Evolutionary conservation across 441 rosid species (phyloP), one percentile per base, ranked within the genome.

Genomic region (Adansonia rubrostipa): DNA sequence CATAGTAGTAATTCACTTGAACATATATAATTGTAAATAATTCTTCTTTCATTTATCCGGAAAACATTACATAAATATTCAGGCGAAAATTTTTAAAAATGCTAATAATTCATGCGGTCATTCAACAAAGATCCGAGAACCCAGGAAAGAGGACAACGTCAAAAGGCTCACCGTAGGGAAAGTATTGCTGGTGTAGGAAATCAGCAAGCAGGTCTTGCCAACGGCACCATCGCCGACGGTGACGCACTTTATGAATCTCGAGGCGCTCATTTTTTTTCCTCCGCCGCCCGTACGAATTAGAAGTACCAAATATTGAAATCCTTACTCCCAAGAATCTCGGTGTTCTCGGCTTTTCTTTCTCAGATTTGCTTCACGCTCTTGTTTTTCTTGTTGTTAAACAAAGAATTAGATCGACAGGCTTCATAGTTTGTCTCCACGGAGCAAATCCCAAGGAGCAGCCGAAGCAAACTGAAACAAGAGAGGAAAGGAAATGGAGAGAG

Each of bases 171-270:
- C 98, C 88, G 97, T 94, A 50, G 98, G 98, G 85, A 92, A 94
- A 80, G 97, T 91, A 89, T 95, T 95, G 92, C 97, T 93, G 75
- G 97, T 92, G 82, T 94, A 92, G 78, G 98, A 93, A 84, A 95
- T 94, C 78, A 94, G 89, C 94, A 94, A 78, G 84, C 98, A 92
- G 20, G 98, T 94, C 81, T 94, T 94, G 33, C 98, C 98, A 68
- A 94, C 98, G 40, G 98, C 98, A 8, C 96, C 97, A 67, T 94
- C 98, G 76, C 98, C 97, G 84, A 94, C 98, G 71, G 98, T 94
- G 6, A 92, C 97, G 88, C 98, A 94, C 93, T 94, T 94, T 54
- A 92, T 92, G 85, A 94, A 94, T 87, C 96, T 90, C 54, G 97
- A 92, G 45, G 96, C 97, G 74, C 96, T 94, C 98, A 92, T 94